A percentile compares a stretch with the other conserved stretches of the same genome.
These are phyloP conservation scores for Lunularia cruciata DNA, from an alignment of 225 moss, liverwort and hornwort species.

Conservation along the genomic window DNA sequence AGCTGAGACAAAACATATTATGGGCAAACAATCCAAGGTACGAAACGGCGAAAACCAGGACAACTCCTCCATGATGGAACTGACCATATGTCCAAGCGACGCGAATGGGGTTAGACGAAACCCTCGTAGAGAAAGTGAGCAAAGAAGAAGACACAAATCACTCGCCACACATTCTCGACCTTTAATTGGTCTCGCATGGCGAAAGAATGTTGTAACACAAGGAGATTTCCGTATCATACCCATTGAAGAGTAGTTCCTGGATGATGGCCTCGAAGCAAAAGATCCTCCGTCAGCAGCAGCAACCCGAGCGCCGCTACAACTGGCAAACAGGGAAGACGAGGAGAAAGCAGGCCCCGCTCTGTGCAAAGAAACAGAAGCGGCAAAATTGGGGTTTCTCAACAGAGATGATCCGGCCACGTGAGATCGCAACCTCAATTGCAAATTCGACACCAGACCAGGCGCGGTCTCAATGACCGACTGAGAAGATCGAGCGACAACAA, in stretches of 20 bases:
- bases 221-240: conserved; percentile 24
- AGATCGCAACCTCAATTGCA: conserved; percentile 39
- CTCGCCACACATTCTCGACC: neutral
- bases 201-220: neutral
- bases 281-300: conserved; percentile 16
- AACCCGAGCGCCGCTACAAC: conserved; percentile 13
- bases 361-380: conserved; percentile 11
- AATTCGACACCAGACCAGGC: conserved; percentile 3
- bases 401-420: conserved; percentile 31
- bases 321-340: conserved; percentile 12
- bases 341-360: conserved; percentile 22
- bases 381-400: conserved; percentile 24
- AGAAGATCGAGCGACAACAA: conserved; percentile 11
- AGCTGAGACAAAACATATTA: too few relatives aligned
- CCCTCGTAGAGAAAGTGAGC: neutral
- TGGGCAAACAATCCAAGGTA: neutral
- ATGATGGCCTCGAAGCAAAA: conserved; percentile 20
- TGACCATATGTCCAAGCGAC: conserved; percentile 1
- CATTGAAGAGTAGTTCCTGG: conserved; percentile 38
- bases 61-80: neutral
- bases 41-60: neutral
- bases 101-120: conserved; percentile 5
- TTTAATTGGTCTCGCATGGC: neutral
- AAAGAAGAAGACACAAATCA: too few relatives aligned
- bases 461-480: neutral